A percentile compares a stretch with the other conserved stretches of the same genome.
Conservation (phyloP, 2,329 filamentous ascomycete species). For the Penicillium psychrosexuale region DNA sequence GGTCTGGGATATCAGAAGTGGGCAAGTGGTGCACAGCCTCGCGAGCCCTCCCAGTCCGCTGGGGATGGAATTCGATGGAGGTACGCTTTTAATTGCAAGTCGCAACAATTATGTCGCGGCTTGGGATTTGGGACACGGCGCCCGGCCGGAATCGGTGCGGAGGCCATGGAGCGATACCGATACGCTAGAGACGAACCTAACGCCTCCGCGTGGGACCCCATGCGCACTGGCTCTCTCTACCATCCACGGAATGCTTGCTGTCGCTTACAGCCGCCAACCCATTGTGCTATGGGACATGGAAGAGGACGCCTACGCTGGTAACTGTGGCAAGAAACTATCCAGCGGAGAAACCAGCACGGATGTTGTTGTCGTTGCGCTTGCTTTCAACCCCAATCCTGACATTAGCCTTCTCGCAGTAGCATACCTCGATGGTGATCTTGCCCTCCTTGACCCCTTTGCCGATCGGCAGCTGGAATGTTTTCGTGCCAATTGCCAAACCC, state of each 20-base stretch:
- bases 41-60: background rate
- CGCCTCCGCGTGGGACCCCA: background rate
- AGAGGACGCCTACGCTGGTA: background rate
- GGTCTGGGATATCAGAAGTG: background rate
- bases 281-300: background rate
- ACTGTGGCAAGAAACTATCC: background rate
- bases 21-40: background rate
- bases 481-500: background rate
- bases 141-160: background rate
- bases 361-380: background rate
- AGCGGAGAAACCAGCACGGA: background rate
- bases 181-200: background rate
- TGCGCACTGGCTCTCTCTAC: background rate
- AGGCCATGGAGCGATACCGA: background rate
- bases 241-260: background rate
- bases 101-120: background rate
- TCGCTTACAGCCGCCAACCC: background rate
- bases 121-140: background rate
- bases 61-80: background rate
- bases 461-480: background rate
- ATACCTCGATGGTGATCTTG: background rate
- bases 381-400: background rate
- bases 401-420: background rate
- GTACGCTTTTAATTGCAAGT: background rate
- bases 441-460: background rate